Conservation (phyloP, 495 filamentous ascomycete genomes). For the Cladorrhinum samala region DNA sequence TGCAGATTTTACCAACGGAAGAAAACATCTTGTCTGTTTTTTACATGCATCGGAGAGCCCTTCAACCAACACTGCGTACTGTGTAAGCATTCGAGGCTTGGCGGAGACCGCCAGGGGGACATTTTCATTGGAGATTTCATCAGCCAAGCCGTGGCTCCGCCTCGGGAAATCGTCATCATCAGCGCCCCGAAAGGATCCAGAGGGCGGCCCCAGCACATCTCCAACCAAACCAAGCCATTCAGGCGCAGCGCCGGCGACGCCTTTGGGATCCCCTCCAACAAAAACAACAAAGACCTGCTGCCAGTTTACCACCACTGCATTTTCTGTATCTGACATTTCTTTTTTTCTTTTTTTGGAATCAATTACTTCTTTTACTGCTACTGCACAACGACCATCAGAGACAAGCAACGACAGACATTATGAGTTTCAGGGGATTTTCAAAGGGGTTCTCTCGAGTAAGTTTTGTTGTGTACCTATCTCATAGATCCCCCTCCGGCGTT, state of each 20-base stretch:
- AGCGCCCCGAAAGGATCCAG: constrained; percentile 12
- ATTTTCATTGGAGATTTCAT: constrained; percentile 22
- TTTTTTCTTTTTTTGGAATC: background rate
- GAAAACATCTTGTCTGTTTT: too few species aligned
- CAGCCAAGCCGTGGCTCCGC: constrained; percentile 22
- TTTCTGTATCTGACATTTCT: background rate
- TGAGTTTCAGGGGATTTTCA: constrained; percentile 96
- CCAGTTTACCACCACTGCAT: too few species aligned
- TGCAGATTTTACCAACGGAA: too few species aligned
- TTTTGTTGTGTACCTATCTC: too few species aligned
- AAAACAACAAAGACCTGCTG: background rate
- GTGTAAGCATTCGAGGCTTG: background rate
- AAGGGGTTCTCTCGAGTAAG: constrained; percentile 78
- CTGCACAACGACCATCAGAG: too few species aligned
- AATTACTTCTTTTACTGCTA: background rate
- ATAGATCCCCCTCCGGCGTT: constrained; percentile 7
- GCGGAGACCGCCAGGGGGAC: constrained; percentile 13
- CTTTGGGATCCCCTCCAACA: constrained; percentile 6
- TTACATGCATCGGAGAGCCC: too few species aligned
- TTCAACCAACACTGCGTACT: background rate
- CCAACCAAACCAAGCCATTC: too few species aligned
- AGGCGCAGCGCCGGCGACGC: too few species aligned
- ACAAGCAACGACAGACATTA: constrained; percentile 34
- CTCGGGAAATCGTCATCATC: constrained; percentile 20
- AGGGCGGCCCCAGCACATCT: too few species aligned